These are phyloP conservation scores for Moringa oleifera DNA, from an alignment of 345 rosid genomes.

Conservation along the genomic window DNA sequence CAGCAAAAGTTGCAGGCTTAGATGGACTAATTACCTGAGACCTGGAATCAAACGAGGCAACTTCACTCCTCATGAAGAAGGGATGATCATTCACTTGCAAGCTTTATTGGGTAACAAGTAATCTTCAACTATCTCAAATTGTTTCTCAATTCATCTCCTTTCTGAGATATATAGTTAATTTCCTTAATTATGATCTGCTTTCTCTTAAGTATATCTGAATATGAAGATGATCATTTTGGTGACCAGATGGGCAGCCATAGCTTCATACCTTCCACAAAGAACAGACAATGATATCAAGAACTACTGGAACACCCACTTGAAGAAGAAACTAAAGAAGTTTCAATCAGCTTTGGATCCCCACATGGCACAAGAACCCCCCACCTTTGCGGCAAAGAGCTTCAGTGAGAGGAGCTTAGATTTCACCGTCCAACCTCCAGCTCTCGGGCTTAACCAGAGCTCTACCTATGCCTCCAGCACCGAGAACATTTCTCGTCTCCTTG, in stretches of 20 bases:
- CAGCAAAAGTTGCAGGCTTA: constrained; percentile 98
- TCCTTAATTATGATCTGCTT: not conserved
- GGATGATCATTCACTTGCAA: constrained; percentile 96
- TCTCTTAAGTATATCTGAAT: not conserved
- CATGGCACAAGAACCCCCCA: constrained; percentile 25
- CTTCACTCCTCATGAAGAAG: constrained; percentile 96
- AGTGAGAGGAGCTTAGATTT: constrained; percentile 22
- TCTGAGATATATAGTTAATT: too few relatives aligned
- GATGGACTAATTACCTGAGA: constrained; percentile 98
- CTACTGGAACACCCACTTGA: constrained; percentile 99
- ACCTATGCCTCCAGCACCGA: constrained; percentile 90
- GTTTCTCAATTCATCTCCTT: constrained; percentile 5
- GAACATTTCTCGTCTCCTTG: constrained; percentile 84
- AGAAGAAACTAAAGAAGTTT: constrained; percentile 87
- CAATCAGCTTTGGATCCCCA: constrained; percentile 34
- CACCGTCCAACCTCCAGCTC: constrained; percentile 1
- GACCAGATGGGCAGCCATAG: constrained; percentile 97
- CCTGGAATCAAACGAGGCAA: constrained; percentile 99
- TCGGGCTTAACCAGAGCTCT: constrained; percentile 15
- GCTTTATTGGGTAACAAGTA: constrained; percentile 99
- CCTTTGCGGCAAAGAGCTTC: constrained; percentile 15
- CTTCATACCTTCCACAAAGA: constrained; percentile 94
- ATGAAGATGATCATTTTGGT: not conserved
- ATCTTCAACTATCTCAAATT: constrained; percentile 24
- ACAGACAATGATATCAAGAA: constrained; percentile 96